Percentiles rank a stretch among this genome's conserved stretches.
Conservation (phyloP, 2,329 filamentous ascomycete species). For the Trichophyton benhamiae region DNA sequence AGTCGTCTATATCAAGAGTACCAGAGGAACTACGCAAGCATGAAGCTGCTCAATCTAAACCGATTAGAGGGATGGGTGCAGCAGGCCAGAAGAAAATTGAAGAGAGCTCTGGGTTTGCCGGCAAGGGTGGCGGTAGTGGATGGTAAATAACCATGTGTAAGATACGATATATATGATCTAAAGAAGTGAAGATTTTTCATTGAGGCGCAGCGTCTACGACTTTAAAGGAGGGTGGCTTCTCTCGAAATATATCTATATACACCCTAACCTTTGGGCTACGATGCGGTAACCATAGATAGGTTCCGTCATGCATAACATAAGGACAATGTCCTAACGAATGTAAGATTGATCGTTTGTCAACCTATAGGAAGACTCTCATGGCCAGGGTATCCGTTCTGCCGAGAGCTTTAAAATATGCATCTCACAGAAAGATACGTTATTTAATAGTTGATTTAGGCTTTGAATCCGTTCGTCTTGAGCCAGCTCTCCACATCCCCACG, state of each 20-base stretch:
- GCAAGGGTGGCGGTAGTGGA: constrained; percentile 20
- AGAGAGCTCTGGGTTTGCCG: constrained; percentile 26
- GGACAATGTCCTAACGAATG: background rate
- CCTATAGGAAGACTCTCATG: background rate
- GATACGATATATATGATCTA: background rate
- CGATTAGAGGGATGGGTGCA: constrained; percentile 27
- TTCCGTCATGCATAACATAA: background rate
- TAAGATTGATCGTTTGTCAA: background rate
- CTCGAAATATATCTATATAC: background rate
- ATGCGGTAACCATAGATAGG: background rate
- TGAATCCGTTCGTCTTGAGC: constrained; percentile 55
- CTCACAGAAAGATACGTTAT: background rate
- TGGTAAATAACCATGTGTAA: background rate
- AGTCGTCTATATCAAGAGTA: constrained; percentile 76
- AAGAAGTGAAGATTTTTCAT: background rate
- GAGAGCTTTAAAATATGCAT: background rate
- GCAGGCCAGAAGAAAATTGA: constrained; percentile 38
- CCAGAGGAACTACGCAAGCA: constrained; percentile 85
- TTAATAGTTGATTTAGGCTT: constrained; percentile 16
- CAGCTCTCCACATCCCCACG: constrained; percentile 61
- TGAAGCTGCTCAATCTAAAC: constrained; percentile 80
- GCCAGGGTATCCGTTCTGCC: background rate
- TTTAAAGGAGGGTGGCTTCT: background rate
- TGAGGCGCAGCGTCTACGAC: background rate
- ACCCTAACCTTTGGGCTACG: background rate